These are phyloP conservation scores for Pythium diclinum DNA, from an alignment of 352 stramenopile species.

Conservation along the genomic window DNA sequence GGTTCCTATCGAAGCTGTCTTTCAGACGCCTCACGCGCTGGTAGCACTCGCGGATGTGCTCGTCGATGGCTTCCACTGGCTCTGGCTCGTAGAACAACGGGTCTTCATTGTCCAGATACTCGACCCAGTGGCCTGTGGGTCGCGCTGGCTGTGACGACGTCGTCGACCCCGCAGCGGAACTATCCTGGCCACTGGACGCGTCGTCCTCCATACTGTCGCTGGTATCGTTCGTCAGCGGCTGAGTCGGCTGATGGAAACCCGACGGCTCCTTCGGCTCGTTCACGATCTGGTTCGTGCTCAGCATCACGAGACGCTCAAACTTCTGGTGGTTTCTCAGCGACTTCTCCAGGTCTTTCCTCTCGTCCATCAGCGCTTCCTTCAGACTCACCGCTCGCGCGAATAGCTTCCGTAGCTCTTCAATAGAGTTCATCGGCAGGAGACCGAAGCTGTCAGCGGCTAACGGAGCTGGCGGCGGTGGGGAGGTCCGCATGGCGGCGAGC, in stretches of 20 bases:
- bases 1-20: constrained; percentile 7
- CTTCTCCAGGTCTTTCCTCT: constrained; percentile 15
- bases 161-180: not conserved
- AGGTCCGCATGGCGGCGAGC: not conserved
- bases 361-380: constrained; percentile 26
- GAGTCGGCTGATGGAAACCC: not conserved
- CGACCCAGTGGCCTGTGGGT: constrained; percentile 20
- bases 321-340: constrained; percentile 21
- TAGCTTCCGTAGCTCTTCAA: constrained; percentile 17
- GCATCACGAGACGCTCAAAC: constrained; percentile 21
- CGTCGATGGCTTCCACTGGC: constrained; percentile 9
- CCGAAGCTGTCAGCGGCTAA: not conserved
- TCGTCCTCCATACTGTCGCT: constrained; percentile 21
- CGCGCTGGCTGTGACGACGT: not conserved
- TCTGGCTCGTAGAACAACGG: constrained; percentile 28
- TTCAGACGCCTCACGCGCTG: constrained; percentile 15
- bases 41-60: constrained; percentile 22
- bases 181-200: constrained; percentile 12
- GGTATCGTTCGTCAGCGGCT: not conserved
- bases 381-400: constrained; percentile 16
- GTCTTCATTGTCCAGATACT: constrained; percentile 22
- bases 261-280: constrained; percentile 20
- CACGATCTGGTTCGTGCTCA: constrained; percentile 19
- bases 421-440: not conserved
- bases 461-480: not conserved